phyloP scores from a whole-genome alignment of 306 rosid species.

The Arachis hypogaea region DNA sequence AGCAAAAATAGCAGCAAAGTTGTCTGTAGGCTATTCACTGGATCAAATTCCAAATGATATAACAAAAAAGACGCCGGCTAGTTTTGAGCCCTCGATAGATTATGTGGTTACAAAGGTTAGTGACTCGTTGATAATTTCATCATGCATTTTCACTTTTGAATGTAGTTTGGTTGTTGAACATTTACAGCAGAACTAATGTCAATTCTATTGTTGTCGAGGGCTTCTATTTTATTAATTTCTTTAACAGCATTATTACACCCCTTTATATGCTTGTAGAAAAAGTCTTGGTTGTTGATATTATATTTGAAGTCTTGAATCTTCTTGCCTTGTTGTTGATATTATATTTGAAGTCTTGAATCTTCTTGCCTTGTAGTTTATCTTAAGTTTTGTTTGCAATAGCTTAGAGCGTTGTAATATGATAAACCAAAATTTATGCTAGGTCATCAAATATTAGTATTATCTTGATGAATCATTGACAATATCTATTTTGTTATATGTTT shows the following conservation, averaged over 20 bases:
- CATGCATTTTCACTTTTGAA: not conserved
- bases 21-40: slow-evolving; percentile 88
- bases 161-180: not conserved
- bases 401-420: slow-evolving; percentile 23
- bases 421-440: slow-evolving; percentile 11
- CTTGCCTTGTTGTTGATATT: not conserved
- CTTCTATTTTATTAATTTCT: not conserved
- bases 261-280: not conserved
- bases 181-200: not conserved
- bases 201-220: not conserved
- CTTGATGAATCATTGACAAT: not conserved
- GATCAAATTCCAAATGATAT: slow-evolving; percentile 94
- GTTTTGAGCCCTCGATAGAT: slow-evolving; percentile 97
- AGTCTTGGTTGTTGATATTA: not conserved
- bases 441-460: slow-evolving; percentile 18
- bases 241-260: too few species aligned
- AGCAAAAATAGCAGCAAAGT: slow-evolving; percentile 93
- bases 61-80: slow-evolving; percentile 91
- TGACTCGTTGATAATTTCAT: slow-evolving; percentile 5
- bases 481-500: not conserved
- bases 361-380: not conserved
- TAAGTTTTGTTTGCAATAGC: not conserved
- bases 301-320: not conserved
- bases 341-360: not conserved
- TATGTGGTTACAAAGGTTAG: slow-evolving; percentile 95